Evolutionary conservation across 106 monocot genomes (phyloP), one percentile per base, ranked within the genome.

Genomic region (Dactylorhiza incarnata): DNA sequence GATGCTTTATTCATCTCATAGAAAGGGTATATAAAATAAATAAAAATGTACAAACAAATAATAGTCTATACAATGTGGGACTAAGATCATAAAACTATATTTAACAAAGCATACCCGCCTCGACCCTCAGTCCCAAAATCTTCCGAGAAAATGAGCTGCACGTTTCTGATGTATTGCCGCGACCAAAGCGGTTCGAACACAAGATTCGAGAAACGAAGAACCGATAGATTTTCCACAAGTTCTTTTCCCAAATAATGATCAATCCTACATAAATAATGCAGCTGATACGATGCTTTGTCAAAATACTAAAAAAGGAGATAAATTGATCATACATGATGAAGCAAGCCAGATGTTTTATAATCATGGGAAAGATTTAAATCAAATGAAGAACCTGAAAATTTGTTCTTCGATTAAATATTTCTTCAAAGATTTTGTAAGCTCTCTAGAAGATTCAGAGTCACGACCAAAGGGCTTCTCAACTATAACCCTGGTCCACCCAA

Each of bases 201-300:
- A 49, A 94, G 90, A 81, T 94, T 94, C 49, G 90, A 88, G 69
- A 94, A 94, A 24, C 94, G 88, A 71, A 94, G 94, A n/a, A 94
- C 94, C 6, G 94, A 94, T 16, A 94, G 83, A 78, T 94, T 94
- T 74, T 94, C 94, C 37, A 94, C 94, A 56, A 94, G 89, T 75
- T 94, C 93, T 74, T 94, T 94, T 53, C 93, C 93, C 82, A 94
- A 83, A 78, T 94, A 94, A 78, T 94, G 94, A 65, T 94, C 94
- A 76, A 94, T 94, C 79, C 94, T 94, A 67, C 78, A 66, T 11
- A 78, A 47, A 71, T 11, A 78, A 47, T 59, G 51, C 53, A 49
- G 45, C 22, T 58, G 45, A 24, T 45, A 52, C 24, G 54, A 22
- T 37, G 1, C 25, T 15, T 37, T 3, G 22, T 80, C 17, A 80